phyloP scores from a whole-genome alignment of 495 filamentous ascomycete species.

The Hypoxylon rickii region DNA sequence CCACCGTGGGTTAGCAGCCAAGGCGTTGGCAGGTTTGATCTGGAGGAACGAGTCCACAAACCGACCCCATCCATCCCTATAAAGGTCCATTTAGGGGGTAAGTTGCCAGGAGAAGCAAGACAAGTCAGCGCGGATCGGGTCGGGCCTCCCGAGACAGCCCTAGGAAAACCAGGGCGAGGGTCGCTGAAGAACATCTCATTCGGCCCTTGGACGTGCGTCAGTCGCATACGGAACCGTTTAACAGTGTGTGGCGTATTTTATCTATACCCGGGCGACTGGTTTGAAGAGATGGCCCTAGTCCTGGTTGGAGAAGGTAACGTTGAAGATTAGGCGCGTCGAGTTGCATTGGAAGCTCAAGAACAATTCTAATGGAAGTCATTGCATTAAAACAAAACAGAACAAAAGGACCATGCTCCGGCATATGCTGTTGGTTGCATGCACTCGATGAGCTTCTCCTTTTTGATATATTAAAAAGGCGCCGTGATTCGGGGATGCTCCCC shows the following conservation, averaged over 20 bases:
- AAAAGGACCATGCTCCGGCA: background rate
- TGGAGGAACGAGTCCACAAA: slow-evolving; percentile 6
- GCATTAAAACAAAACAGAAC: background rate
- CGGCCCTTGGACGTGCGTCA: slow-evolving; percentile 30
- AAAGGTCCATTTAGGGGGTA: background rate
- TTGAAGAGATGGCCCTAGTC: slow-evolving; percentile 23
- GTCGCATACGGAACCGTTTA: slow-evolving; percentile 21
- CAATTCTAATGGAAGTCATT: slow-evolving; percentile 16
- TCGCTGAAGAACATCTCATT: slow-evolving; percentile 30
- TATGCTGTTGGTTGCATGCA: slow-evolving; percentile 2
- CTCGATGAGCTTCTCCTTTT: background rate
- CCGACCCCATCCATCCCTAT: slow-evolving; percentile 9
- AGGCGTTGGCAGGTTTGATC: slow-evolving; percentile 18
- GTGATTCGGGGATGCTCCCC: background rate
- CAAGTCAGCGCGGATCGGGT: slow-evolving; percentile 15
- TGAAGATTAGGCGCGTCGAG: slow-evolving; percentile 27
- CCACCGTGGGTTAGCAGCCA: slow-evolving; percentile 1
- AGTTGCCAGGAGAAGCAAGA: slow-evolving; percentile 6
- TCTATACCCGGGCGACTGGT: slow-evolving; percentile 35
- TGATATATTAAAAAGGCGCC: background rate
- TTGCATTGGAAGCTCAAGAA: slow-evolving; percentile 30
- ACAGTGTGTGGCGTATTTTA: slow-evolving; percentile 24
- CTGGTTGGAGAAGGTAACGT: slow-evolving; percentile 34
- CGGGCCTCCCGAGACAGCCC: slow-evolving; percentile 10
- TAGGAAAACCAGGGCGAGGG: slow-evolving; percentile 8